Base-by-base conservation (phyloP, 768 basidiomycete genomes). In the Amylocystis lapponica region DNA sequence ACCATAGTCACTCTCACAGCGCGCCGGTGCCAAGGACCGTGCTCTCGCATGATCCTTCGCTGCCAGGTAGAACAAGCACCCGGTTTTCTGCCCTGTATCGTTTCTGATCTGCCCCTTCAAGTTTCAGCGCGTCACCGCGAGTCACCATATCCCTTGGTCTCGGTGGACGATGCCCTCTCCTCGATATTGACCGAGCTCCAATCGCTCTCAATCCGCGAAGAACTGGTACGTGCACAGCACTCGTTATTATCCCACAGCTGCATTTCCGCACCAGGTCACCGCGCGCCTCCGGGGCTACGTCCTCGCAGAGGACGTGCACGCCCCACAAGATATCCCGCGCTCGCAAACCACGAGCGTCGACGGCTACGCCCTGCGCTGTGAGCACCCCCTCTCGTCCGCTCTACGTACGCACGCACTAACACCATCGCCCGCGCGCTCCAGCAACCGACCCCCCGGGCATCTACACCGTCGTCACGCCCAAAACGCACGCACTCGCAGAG, bases 321-420 rank as follows among this genome's bases (percentile, higher is more conserved):
- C 88, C 4, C 66, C 76, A 1, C 68, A 74, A 25, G 67, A 86
- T 53, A 73, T 86, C 0, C 91, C 91, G 3, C 57, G 60, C 3
- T 73, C 73, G 2, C 60, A 68, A 14, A 88, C 86, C 1, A 91
- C 91, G 5, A 93, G 79, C 51, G 89, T 91, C 10, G 91, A 94
- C 59, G 91, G 91, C 1, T 95, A 95, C 57, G 91, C 91, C 4
- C 61, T 93, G 1, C 69, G 77, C 46, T 79, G 86, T 87, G 54
- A 48, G 75, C 49, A 3, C 5, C 7, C 39, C n/a, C 27, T 12
- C 41, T 7, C 23, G 4, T 11, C 12, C 12, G 12, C 20, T 12
- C 12, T 25, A 17, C 39, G 25, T 47, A n/a, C 14, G 8, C 10
- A n/a, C 12, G 7, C 17, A 23, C 7, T 19, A 8, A 41, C 31